Evolutionary conservation across 257 asterid species (phyloP), one percentile per base, ranked within the genome.

Genomic region (Solanum chiquidenum): DNA sequence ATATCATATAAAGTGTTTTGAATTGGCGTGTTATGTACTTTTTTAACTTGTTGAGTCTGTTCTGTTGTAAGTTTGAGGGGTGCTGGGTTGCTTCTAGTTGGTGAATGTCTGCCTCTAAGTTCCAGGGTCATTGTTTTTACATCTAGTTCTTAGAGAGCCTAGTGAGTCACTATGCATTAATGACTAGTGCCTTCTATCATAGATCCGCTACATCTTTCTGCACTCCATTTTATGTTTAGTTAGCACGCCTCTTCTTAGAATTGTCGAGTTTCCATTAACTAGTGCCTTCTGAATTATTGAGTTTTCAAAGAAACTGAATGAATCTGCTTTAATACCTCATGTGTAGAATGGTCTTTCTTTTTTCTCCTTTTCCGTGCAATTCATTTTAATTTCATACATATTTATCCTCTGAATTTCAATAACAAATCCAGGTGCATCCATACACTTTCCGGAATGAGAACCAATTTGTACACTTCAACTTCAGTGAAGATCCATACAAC

Each of bases 401-500:
- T 14, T 87, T 72, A 37, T 88, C 75, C 31, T 49, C 42, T 83
- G 33, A 38, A 4, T 52, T 73, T 25, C 83, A 52, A 42, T 58
- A 62, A n/a, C 80, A 35, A 66, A 60, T 90, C 31, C 95, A 97
- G 99, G 98, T 97, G 88, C 99, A 97, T 73, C 99, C 99, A 12
- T 95, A 97, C 91, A 96, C 98, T 3, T 97, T 74, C 91, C 91
- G 97, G 86, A 97, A 97, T 58, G 99, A 97, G 96, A 91, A 95
- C 85, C 11, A 77, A 86, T 95, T 58, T 91, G 87, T 95, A 90
- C 98, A 96, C 91, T 94, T 95, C 92, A 97, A 97, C 93, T 97
- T 93, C 94, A 94, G 98, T 49, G 92, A 91, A 88, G 99, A 97
- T 91, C 98, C 99, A 10, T 96, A 95, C 83, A 92, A 91, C 0